These are phyloP conservation scores for Euphorbia celastroides DNA, from an alignment of 441 rosid species.

Conservation along the genomic window DNA sequence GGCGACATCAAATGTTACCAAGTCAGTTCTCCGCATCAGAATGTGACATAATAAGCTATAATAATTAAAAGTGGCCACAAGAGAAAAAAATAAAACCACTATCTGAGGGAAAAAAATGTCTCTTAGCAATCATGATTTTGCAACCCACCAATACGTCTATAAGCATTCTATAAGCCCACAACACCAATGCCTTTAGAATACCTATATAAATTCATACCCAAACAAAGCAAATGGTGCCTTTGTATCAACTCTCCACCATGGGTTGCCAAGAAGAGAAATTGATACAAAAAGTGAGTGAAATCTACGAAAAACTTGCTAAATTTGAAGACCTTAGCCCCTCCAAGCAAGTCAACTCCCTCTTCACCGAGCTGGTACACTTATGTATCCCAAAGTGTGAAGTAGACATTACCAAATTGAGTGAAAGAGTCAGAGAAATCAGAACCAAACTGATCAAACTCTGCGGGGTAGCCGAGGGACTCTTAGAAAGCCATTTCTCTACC, in stretches of 20 bases:
- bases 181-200: slow-evolving; percentile 1
- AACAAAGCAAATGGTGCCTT: background rate
- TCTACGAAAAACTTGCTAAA: slow-evolving; percentile 49
- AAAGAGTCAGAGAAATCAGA: slow-evolving; percentile 47
- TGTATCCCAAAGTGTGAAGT: slow-evolving; percentile 58
- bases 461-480: slow-evolving; percentile 63
- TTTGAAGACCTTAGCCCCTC: slow-evolving; percentile 58
- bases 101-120: background rate
- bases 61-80: too few species aligned
- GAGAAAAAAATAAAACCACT: background rate
- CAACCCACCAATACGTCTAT: too few species aligned
- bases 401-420: slow-evolving; percentile 46
- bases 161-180: too few species aligned
- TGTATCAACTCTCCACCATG: slow-evolving; percentile 29
- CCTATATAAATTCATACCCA: background rate
- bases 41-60: background rate
- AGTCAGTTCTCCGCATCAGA: background rate
- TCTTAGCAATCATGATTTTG: background rate
- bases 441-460: slow-evolving; percentile 61
- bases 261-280: slow-evolving; percentile 45
- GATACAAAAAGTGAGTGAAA: slow-evolving; percentile 42
- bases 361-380: slow-evolving; percentile 63
- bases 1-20: background rate
- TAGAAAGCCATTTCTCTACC: slow-evolving; percentile 65
- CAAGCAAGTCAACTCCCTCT: slow-evolving; percentile 59